Percentiles rank a stretch among this genome's conserved stretches.
Conservation (phyloP, 2,329 filamentous ascomycete genomes). For the Rutstroemia sp. region DNA sequence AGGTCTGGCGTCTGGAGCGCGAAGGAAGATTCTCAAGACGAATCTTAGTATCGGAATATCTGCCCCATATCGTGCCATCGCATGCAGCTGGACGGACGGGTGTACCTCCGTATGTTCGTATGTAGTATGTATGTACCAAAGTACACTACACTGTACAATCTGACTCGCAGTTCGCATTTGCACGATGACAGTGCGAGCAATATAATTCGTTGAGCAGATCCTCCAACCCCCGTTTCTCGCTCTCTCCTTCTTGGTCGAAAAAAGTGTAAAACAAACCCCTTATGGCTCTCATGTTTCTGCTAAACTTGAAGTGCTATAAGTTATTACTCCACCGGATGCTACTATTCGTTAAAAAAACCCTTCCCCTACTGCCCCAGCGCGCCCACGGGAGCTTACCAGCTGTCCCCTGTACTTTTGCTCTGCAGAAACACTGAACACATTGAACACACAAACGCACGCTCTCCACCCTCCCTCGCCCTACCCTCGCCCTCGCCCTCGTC, state of each 20-base stretch:
- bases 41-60: no score
- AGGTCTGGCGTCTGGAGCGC: no score
- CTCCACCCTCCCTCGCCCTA: background rate
- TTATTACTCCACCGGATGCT: background rate
- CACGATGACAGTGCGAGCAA: background rate
- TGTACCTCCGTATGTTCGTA: background rate
- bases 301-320: no score
- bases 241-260: background rate
- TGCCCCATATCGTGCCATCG: no score
- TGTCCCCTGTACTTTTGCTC: no score
- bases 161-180: background rate
- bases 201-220: background rate
- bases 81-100: background rate
- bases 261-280: slow-evolving; percentile 5
- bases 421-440: background rate
- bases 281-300: background rate
- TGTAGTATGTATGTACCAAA: background rate
- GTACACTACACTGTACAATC: background rate
- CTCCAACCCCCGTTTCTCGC: background rate
- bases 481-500: background rate
- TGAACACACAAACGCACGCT: background rate
- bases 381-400: no score
- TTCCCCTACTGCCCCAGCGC: no score
- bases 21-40: no score
- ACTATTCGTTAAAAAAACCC: slow-evolving; percentile 1